Conservation (phyloP, 1,284 basidiomycete genomes). For the Anthracocystis walkeri region DNA sequence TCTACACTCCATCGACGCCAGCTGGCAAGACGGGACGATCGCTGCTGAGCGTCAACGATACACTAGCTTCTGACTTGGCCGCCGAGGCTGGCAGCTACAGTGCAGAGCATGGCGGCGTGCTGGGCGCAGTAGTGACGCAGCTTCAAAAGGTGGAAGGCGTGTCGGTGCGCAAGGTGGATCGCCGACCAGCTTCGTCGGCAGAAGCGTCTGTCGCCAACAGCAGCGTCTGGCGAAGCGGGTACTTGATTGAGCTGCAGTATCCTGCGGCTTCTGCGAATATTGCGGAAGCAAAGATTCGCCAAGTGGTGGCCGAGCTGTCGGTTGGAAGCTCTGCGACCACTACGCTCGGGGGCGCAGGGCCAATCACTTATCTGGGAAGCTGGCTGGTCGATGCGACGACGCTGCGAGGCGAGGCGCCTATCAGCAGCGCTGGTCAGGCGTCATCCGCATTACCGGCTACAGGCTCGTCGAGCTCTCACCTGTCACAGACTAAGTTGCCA, state of each 20-base stretch:
- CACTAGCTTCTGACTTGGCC: conserved; percentile 20
- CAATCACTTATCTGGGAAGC: conserved; percentile 33
- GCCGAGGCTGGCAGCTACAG: conserved; percentile 26
- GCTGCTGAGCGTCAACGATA: conserved; percentile 38
- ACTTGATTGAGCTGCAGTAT: conserved; percentile 48
- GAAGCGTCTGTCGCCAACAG: conserved; percentile 11
- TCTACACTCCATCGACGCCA: conserved; percentile 17
- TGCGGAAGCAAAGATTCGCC: conserved; percentile 27
- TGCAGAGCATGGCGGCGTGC: conserved; percentile 1
- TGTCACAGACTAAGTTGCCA: conserved; percentile 5
- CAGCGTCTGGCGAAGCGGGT: conserved; percentile 45
- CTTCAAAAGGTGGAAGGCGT: conserved; percentile 17
- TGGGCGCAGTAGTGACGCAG: conserved; percentile 20
- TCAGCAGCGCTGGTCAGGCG: not conserved
- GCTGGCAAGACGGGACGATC: conserved; percentile 19
- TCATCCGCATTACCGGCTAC: conserved; percentile 7
- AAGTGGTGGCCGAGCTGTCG: conserved; percentile 28
- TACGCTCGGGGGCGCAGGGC: conserved; percentile 4
- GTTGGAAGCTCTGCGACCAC: conserved; percentile 16
- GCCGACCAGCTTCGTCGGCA: conserved; percentile 29
- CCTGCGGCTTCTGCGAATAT: conserved; percentile 12
- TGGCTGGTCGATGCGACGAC: conserved; percentile 40
- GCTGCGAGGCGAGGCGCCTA: conserved; percentile 12
- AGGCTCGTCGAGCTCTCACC: conserved; percentile 5
- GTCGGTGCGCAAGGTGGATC: conserved; percentile 43